Percentiles rank a stretch among this genome's conserved stretches.
phyloP scores from a whole-genome alignment of 805 yeast genomes.

The Lipomyces spencermartinsiae region DNA sequence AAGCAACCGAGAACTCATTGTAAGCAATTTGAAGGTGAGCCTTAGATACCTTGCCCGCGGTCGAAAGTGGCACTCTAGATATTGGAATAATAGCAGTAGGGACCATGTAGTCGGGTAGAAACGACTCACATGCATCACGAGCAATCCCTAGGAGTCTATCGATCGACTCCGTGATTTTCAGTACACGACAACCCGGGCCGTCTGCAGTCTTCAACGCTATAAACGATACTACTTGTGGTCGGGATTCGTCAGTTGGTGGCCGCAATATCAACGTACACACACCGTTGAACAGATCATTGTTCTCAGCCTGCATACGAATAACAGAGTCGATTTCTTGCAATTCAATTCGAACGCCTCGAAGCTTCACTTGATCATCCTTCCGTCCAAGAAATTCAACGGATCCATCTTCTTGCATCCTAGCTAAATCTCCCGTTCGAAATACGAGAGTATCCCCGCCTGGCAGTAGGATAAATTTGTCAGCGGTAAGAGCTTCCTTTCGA shows the following conservation, averaged over 20 bases:
- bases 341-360: conserved; percentile 42
- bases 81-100: conserved; percentile 34
- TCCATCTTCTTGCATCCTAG: conserved; percentile 36
- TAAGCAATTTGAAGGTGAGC: conserved; percentile 7
- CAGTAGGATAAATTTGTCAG: conserved; percentile 27
- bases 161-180: neutral
- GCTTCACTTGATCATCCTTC: conserved; percentile 41
- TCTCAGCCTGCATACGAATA: conserved; percentile 10
- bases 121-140: conserved; percentile 25
- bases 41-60: conserved; percentile 36
- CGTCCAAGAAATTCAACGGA: conserved; percentile 41
- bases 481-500: conserved; percentile 30
- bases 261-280: conserved; percentile 19
- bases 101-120: conserved; percentile 39
- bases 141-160: neutral
- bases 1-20: neutral
- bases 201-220: conserved; percentile 9
- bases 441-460: conserved; percentile 16
- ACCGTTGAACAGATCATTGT: conserved; percentile 3
- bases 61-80: conserved; percentile 35
- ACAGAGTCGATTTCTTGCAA: conserved; percentile 40
- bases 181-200: neutral
- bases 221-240: conserved; percentile 34
- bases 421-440: conserved; percentile 41
- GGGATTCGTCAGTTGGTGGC: neutral